Evolutionary conservation across 106 monocot genomes (phyloP).

Genomic region (Narthecium ossifragum): DNA sequence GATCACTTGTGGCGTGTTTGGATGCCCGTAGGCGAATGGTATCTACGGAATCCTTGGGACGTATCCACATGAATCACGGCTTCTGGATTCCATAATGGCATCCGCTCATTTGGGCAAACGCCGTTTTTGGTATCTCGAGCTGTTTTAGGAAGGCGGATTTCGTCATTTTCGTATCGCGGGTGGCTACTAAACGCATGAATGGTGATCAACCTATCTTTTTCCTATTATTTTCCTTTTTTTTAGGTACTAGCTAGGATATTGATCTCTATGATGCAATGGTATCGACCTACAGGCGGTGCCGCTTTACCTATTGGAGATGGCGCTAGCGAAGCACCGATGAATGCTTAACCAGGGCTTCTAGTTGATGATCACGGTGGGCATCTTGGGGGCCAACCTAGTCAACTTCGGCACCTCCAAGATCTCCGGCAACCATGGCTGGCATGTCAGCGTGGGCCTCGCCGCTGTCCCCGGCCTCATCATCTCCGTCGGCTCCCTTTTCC

Average conservation of each 20-base stretch:
- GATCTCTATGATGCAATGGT: too few species aligned
- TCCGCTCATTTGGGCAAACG: too few species aligned
- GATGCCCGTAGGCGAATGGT: too few species aligned
- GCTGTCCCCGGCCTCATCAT: slow-evolving; percentile 21
- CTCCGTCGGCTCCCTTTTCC: slow-evolving; percentile 20
- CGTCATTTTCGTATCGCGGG: too few species aligned
- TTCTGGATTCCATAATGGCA: too few species aligned
- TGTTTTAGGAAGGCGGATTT: too few species aligned
- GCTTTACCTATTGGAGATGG: slow-evolving; percentile 4
- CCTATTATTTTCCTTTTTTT: neutral
- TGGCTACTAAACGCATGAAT: too few species aligned
- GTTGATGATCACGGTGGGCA: slow-evolving; percentile 1
- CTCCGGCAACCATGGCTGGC: neutral
- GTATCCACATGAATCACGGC: too few species aligned
- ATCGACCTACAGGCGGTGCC: neutral
- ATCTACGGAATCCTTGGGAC: too few species aligned
- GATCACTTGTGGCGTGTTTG: too few species aligned
- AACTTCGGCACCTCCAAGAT: neutral
- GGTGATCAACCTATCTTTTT: neutral
- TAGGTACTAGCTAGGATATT: neutral
- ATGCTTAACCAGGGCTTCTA: slow-evolving; percentile 3
- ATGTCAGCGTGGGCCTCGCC: slow-evolving; percentile 8
- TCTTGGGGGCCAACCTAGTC: slow-evolving; percentile 1
- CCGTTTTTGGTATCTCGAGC: too few species aligned
- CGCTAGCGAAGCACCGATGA: neutral